Conservation (phyloP, 441 rosid genomes). For the Melastoma candidum region DNA sequence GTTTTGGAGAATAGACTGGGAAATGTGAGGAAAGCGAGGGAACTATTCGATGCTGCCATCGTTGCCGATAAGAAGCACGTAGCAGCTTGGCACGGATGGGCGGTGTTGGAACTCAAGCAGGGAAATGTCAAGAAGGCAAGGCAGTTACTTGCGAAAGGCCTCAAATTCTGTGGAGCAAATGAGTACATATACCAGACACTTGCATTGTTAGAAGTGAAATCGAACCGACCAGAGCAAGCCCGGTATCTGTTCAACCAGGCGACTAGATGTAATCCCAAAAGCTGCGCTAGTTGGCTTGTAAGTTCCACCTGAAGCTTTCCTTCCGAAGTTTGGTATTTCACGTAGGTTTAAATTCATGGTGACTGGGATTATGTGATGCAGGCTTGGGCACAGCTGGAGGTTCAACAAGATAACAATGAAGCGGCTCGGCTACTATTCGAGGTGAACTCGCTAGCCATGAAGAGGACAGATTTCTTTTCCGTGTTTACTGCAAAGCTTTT, state of each 20-base stretch:
- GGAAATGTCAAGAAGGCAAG: constrained; percentile 91
- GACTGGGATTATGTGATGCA: constrained; percentile 19
- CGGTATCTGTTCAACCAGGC: constrained; percentile 79
- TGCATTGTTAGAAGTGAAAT: constrained; percentile 77
- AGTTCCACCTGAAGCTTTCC: constrained; percentile 25
- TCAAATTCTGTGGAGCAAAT: constrained; percentile 70
- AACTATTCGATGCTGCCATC: constrained; percentile 87
- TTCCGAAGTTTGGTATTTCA: not conserved
- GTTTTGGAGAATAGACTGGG: constrained; percentile 83
- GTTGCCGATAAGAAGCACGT: constrained; percentile 84
- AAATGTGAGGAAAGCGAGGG: constrained; percentile 76
- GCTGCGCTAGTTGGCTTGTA: constrained; percentile 99
- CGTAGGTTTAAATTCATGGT: constrained; percentile 12
- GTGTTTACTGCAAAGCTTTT: not conserved
- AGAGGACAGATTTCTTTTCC: not conserved
- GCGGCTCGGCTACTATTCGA: constrained; percentile 75
- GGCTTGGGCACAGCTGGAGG: constrained; percentile 97
- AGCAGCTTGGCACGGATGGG: constrained; percentile 99
- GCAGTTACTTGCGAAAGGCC: constrained; percentile 79
- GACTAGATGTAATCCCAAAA: constrained; percentile 67
- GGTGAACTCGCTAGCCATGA: constrained; percentile 32
- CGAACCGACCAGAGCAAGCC: constrained; percentile 65
- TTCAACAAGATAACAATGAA: constrained; percentile 63
- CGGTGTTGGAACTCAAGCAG: constrained; percentile 81
- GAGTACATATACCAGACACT: constrained; percentile 91